Evolutionary conservation across 495 filamentous ascomycete species (phyloP), one percentile per base, ranked within the genome.

Genomic region (Xylona heveae): DNA sequence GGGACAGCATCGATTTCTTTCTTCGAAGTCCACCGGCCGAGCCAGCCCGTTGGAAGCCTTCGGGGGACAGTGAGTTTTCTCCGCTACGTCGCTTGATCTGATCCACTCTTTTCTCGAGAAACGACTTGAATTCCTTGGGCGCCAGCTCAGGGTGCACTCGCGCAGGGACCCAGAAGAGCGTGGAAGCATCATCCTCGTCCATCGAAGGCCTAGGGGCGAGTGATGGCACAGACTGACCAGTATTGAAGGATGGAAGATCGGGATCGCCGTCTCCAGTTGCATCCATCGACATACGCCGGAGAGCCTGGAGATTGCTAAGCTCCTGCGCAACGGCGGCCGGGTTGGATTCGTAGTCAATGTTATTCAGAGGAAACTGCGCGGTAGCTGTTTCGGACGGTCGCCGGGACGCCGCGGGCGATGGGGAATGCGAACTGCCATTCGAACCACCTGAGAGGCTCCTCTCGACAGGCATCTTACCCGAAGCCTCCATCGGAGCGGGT

Each of bases 261-360:
- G 88, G 88, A 49, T 99, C 88, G 34, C 68, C 71, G n/a, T 75
- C 68, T 24, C 74, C 78, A 33, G 78, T 77, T 9, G 91, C 88
- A 52, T 94, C 84, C 90, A 99, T 95, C 10, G 88, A 95, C 79
- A 99, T 85, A 35, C 88, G 74, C 38, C 88, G 72, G 36, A 99
- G 68, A 8, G 90, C 88, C 44, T 93, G 84, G 31, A 99, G 54
- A 47, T 95, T 99, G 52, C 74, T 91, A 28, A 95, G 55, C 55
- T 99, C 88, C 48, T 95, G 82, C 19, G 80, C 82, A 12, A 99
- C 81, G 37, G 84, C 85, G 30, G 76, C 80, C 8, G 90, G 77
- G 43, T 85, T 71, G 9, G 78, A 81, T 51, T 82, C 76, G 48
- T 83, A 83, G 57, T 93, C 83, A 39, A 94, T 83, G 46, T 92